Conservation (phyloP, 163 green algal genomes). For the Prototheca stagnorum region DNA sequence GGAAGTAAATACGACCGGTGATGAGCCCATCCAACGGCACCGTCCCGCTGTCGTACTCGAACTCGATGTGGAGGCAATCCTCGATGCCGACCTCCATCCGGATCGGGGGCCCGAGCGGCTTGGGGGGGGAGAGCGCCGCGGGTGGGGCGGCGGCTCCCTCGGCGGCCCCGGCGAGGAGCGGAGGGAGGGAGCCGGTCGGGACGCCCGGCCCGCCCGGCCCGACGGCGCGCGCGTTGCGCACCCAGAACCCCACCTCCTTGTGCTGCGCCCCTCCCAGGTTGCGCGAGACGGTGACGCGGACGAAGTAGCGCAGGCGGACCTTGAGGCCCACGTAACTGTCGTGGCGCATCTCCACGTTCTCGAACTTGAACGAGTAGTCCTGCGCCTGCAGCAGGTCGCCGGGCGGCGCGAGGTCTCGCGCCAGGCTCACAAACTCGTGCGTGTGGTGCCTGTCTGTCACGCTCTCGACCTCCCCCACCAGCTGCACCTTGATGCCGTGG, state of each 20-base stretch:
- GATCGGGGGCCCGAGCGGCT: neutral
- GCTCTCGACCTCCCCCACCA: slow-evolving; percentile 90
- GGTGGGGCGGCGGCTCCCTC: too few species aligned
- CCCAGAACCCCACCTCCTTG: slow-evolving; percentile 83
- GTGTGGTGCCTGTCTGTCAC: slow-evolving; percentile 40
- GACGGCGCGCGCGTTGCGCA: slow-evolving; percentile 46
- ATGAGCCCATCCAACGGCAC: slow-evolving; percentile 89
- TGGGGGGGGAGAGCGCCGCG: too few species aligned
- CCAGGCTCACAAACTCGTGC: slow-evolving; percentile 60
- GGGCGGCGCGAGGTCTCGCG: slow-evolving; percentile 62
- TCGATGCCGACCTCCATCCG: slow-evolving; percentile 99
- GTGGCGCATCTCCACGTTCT: slow-evolving; percentile 87
- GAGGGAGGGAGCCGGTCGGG: too few species aligned
- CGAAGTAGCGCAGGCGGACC: slow-evolving; percentile 48
- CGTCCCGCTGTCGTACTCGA: slow-evolving; percentile 84
- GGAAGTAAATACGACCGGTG: slow-evolving; percentile 95
- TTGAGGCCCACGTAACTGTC: slow-evolving; percentile 78
- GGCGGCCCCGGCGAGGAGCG: too few species aligned
- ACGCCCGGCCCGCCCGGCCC: too few species aligned
- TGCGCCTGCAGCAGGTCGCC: slow-evolving; percentile 59
- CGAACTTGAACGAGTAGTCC: slow-evolving; percentile 82
- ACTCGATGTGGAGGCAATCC: slow-evolving; percentile 99
- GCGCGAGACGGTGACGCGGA: slow-evolving; percentile 69
- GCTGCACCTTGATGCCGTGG: slow-evolving; percentile 82
- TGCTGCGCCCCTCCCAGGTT: slow-evolving; percentile 55